These are phyloP conservation scores for Ganoderma sp. DNA, from an alignment of 1,284 basidiomycete species.

Conservation along the genomic window DNA sequence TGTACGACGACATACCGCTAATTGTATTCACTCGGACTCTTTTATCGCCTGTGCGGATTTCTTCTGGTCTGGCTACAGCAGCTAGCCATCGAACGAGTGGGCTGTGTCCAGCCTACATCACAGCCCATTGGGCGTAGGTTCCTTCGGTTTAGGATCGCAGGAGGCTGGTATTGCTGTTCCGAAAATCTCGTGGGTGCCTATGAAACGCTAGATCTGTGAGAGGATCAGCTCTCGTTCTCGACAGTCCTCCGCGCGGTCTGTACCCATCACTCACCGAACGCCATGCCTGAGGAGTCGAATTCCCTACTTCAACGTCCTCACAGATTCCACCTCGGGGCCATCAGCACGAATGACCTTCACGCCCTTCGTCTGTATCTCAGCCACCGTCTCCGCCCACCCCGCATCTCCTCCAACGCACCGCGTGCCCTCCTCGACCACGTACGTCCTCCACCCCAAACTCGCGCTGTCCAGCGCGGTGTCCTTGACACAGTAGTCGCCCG, in stretches of 20 bases:
- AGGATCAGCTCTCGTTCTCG: not conserved
- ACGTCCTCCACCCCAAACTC: constrained; percentile 50
- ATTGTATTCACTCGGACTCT: too few species aligned
- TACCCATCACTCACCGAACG: not conserved
- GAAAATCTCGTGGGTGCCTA: not conserved
- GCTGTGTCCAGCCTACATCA: too few species aligned
- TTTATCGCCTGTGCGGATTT: too few species aligned
- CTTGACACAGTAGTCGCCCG: constrained; percentile 66
- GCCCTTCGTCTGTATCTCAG: constrained; percentile 37
- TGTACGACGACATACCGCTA: not conserved
- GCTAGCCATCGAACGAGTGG: not conserved
- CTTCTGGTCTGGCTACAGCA: too few species aligned
- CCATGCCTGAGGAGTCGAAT: not conserved
- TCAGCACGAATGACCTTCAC: constrained; percentile 35
- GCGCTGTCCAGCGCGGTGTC: constrained; percentile 51
- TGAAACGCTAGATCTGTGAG: not conserved
- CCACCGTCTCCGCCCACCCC: constrained; percentile 35
- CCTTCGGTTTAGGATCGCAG: not conserved
- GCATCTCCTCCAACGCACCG: constrained; percentile 42
- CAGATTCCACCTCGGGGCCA: constrained; percentile 37
- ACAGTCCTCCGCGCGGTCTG: not conserved
- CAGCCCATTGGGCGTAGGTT: not conserved
- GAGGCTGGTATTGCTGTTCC: not conserved
- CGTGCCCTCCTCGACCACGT: constrained; percentile 45
- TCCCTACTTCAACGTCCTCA: constrained; percentile 14